These are phyloP conservation scores for Diaporthe ilicicola DNA, from an alignment of 2,329 filamentous ascomycete genomes.

Conservation along the genomic window DNA sequence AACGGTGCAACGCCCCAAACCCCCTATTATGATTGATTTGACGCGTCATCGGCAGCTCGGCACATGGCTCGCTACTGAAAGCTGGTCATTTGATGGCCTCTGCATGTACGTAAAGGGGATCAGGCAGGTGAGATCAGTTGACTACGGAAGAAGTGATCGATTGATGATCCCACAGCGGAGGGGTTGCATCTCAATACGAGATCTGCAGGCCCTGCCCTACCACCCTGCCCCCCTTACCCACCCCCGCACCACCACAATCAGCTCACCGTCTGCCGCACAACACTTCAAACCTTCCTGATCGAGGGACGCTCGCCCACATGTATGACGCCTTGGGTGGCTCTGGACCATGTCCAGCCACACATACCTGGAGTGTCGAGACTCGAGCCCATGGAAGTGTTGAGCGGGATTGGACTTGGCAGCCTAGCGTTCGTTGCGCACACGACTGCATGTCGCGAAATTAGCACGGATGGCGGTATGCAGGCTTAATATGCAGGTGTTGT, in stretches of 20 bases:
- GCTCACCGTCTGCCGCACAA: background rate
- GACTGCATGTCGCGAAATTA: background rate
- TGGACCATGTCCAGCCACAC: background rate
- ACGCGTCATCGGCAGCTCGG: constrained; percentile 12
- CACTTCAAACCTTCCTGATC: background rate
- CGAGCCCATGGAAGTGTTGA: background rate
- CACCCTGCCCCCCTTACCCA: background rate
- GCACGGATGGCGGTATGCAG: background rate
- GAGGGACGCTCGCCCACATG: background rate
- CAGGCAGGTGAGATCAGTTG: background rate
- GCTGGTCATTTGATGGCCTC: background rate
- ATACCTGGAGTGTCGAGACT: background rate
- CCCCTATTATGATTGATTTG: background rate
- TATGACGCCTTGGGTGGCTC: background rate
- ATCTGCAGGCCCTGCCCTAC: background rate
- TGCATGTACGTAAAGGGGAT: constrained; percentile 7
- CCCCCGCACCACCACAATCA: background rate
- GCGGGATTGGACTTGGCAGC: background rate
- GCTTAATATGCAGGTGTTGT: background rate
- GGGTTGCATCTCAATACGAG: background rate
- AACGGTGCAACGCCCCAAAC: background rate
- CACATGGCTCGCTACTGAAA: background rate
- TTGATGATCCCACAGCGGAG: background rate
- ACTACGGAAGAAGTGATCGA: background rate
- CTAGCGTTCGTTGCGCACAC: background rate